Base-by-base conservation (phyloP, 345 rosid species). In the Acer saccharum region DNA sequence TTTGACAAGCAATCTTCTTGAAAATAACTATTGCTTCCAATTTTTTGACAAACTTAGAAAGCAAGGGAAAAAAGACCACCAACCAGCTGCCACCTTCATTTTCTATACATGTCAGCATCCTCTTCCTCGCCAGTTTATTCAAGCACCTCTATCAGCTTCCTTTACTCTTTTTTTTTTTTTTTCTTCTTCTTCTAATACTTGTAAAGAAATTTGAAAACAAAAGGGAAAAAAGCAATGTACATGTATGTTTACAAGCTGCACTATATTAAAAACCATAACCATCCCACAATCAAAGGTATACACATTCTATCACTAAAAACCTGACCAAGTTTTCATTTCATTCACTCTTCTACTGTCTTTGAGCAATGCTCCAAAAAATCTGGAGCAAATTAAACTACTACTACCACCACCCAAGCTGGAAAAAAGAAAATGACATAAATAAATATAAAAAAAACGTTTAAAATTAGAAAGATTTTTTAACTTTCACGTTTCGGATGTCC, bases 21-120 rank as follows among this genome's bases (percentile, higher is more conserved):
- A 77, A 75, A 86, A 72, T 80, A 79, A 71, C 84, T 32, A 44
- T 60, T 71, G 86, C 82, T 81, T 32, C 81, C 77, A 13, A 55
- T 7, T 67, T 60, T 63, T 65, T 18, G 75, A 78, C 86, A 80
- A 52, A 73, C 69, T 18, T 5, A 13, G 21, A 44, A 64, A 50
- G 70, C 70, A 50, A 46, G 12, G 41, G 16, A 3, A 35, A 35
- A 35, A 35, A 5, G 3, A 18, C 43, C 57, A 74, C 71, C 77
- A 54, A 48, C 67, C 57, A 9, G 0, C 44, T 10, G 5, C 35
- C 48, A 10, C 27, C 8, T 7, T 2, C 46, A 13, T 58, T 39
- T 61, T 17, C 52, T 21, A 10, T 8, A 21, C 71, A 21, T 2
- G 50, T 55, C 60, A 63, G 32, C 60, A 68, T 35, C 39, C 39